Evolutionary conservation across 2,329 filamentous ascomycete species (phyloP), one percentile per base, ranked within the genome.

Genomic region (Pestalotiopsis sp.): DNA sequence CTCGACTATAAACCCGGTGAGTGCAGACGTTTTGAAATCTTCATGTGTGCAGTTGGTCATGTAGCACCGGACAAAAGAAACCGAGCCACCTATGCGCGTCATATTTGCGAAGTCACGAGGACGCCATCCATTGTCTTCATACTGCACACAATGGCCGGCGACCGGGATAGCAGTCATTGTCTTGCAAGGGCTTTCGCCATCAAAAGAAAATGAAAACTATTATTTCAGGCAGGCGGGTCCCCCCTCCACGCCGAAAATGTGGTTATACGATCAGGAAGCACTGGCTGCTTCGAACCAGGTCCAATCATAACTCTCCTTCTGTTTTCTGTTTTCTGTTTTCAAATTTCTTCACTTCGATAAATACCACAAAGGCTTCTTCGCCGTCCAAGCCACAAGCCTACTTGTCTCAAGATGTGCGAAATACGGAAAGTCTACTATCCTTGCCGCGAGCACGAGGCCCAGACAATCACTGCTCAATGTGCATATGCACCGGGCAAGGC

Each of bases 341-440:
- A 23, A 23, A 23, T 23, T 23, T n/a, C 6, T 49, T 52, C 17
- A 52, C 3, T 52, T 52, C 17, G 17, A n/a, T 11, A 2, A 52
- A 52, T 1, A 52, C 7, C 41, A 45, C 12, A 14, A 14, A 4
- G 13, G 17, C 2, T 17, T 52, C 17, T 20, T 52, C 3, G 23
- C 3, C 17, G n/a, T n/a, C 20, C 5, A n/a, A n/a, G 3, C 17
- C 41, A 45, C 7, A 20, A 23, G 45, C n/a, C 31, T 36, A 52
- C 41, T 52, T 52, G 31, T 36, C 31, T 2, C 59, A 62, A 20
- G 9, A 68, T 68, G 67, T 68, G 67, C 39, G 27, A 49, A 23
- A 49, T 64, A 20, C 27, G 57, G 49, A 65, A 52, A n/a, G 56
- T 68, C 13, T 68, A 63, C 49, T 68, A 68, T 45, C 61, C 67